These are phyloP conservation scores for Penicillium sp. DNA, from an alignment of 2,329 filamentous ascomycete species.

Conservation along the genomic window DNA sequence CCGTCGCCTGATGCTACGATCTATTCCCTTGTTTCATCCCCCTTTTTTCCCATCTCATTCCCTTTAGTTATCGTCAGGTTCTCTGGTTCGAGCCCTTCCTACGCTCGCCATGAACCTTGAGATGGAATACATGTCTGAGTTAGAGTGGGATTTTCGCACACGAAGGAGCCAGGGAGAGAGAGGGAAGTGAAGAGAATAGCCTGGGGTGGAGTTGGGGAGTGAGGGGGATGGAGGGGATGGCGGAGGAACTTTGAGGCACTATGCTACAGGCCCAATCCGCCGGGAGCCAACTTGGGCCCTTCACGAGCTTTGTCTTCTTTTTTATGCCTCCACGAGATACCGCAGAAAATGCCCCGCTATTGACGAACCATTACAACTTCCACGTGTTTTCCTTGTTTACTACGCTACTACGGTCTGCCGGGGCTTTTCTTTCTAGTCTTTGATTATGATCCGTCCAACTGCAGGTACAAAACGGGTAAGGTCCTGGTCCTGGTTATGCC, in stretches of 20 bases:
- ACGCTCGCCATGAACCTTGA: slow-evolving; percentile 10
- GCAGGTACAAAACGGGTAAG: background rate
- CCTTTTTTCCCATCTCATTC: slow-evolving; percentile 9
- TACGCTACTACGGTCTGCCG: background rate
- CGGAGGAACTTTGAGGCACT: background rate
- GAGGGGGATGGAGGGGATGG: slow-evolving; percentile 1
- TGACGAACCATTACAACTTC: slow-evolving; percentile 33
- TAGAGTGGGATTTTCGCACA: background rate
- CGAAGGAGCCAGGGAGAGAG: slow-evolving; percentile 7
- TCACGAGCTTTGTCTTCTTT: slow-evolving; percentile 26
- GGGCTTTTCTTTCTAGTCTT: background rate
- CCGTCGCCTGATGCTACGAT: slow-evolving; percentile 14
- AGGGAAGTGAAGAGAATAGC: background rate
- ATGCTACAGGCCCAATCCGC: slow-evolving; percentile 12
- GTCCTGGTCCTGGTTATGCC: background rate
- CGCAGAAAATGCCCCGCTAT: slow-evolving; percentile 37
- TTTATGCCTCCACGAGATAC: slow-evolving; percentile 37
- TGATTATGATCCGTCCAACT: background rate
- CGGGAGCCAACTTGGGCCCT: slow-evolving; percentile 18
- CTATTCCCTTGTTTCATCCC: slow-evolving; percentile 19
- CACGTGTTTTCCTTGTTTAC: slow-evolving; percentile 3
- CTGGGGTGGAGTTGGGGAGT: slow-evolving; percentile 1
- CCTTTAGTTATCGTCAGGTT: slow-evolving; percentile 20
- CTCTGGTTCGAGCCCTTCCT: slow-evolving; percentile 11
- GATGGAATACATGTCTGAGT: slow-evolving; percentile 15